A percentile compares a stretch with the other conserved stretches of the same genome.
phyloP scores from a whole-genome alignment of 371 early-diverging fungal species.

The Mycotypha africana region DNA sequence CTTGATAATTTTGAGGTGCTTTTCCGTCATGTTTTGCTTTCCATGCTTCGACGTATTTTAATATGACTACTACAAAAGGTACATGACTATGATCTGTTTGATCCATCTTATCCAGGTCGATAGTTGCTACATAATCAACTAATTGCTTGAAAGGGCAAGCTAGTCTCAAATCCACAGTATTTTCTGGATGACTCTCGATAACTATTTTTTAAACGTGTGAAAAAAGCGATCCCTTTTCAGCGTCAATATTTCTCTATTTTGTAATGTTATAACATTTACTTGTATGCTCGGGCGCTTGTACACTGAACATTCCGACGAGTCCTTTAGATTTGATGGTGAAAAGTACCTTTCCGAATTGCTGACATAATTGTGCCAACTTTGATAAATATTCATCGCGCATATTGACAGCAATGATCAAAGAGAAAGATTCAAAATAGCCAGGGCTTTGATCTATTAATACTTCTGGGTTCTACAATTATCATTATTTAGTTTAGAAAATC shows the following conservation, averaged over 20 bases:
- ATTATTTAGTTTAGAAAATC: background rate
- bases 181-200: slow-evolving; percentile 87
- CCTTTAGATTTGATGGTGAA: slow-evolving; percentile 69
- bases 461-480: slow-evolving; percentile 12
- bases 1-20: slow-evolving; percentile 53
- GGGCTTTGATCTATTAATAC: slow-evolving; percentile 48
- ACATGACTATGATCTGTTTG: slow-evolving; percentile 71
- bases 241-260: too few relatives aligned
- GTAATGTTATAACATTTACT: slow-evolving; percentile 45
- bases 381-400: slow-evolving; percentile 50
- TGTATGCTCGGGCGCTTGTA: slow-evolving; percentile 71
- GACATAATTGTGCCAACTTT: slow-evolving; percentile 57
- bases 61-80: slow-evolving; percentile 80
- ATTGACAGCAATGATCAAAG: slow-evolving; percentile 70
- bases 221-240: too few relatives aligned
- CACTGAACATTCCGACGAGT: slow-evolving; percentile 64
- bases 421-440: slow-evolving; percentile 62
- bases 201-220: too few relatives aligned
- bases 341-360: slow-evolving; percentile 56
- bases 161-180: slow-evolving; percentile 74
- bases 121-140: slow-evolving; percentile 44
- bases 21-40: slow-evolving; percentile 45
- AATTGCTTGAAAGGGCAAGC: slow-evolving; percentile 77
- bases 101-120: slow-evolving; percentile 65
- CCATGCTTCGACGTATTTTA: slow-evolving; percentile 71